Evolutionary conservation across 177 flowering plant genomes (phyloP).

Genomic region (Vitis hybrid): DNA sequence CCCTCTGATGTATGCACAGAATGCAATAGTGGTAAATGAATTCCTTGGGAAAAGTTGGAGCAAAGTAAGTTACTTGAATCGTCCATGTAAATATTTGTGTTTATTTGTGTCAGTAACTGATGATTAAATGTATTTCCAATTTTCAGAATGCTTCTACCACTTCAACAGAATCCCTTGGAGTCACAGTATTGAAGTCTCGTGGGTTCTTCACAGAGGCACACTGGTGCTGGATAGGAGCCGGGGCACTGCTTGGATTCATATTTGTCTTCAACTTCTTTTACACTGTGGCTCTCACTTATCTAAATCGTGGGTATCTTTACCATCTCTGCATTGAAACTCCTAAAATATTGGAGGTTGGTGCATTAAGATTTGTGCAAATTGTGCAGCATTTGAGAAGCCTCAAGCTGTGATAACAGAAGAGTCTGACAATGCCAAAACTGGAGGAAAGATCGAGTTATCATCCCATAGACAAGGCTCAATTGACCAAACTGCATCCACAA

Average conservation of each 20-base stretch:
- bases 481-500: background rate
- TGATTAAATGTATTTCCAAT: background rate
- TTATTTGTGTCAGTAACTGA: background rate
- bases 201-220: constrained; percentile 14
- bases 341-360: background rate
- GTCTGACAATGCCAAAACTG: background rate
- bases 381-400: constrained; percentile 18
- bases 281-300: constrained; percentile 17
- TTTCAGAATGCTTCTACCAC: background rate
- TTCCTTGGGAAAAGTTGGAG: constrained; percentile 24
- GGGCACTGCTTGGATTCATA: constrained; percentile 18
- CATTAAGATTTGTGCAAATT: background rate
- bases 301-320: constrained; percentile 18
- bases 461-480: background rate
- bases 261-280: constrained; percentile 18
- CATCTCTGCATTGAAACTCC: no score
- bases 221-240: constrained; percentile 28
- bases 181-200: constrained; percentile 10
- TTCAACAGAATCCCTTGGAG: constrained; percentile 16
- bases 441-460: background rate
- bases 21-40: constrained; percentile 23
- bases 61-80: constrained; percentile 4
- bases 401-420: constrained; percentile 7
- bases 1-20: constrained; percentile 27
- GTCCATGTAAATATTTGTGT: background rate